Conservation (phyloP, 108 stramenopile genomes). For the Nitzschia sp. region DNA sequence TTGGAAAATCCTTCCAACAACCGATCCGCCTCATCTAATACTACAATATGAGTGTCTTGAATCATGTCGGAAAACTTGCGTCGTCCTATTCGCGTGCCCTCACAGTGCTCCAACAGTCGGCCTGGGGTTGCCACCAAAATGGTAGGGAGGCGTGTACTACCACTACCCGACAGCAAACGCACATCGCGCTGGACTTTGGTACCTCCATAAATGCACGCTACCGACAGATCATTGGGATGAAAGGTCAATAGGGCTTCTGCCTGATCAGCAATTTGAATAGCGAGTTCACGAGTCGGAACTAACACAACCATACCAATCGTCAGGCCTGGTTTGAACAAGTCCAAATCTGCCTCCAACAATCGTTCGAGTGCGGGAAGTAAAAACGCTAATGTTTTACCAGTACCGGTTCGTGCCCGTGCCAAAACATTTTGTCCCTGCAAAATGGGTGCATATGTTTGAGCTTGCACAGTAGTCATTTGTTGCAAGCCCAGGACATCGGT, state of each 20-base stretch:
- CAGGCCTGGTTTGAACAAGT: conserved; percentile 61
- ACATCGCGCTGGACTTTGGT: conserved; percentile 83
- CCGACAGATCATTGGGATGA: conserved; percentile 48
- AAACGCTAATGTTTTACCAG: conserved; percentile 88
- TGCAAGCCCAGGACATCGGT: conserved; percentile 45
- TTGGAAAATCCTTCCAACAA: conserved; percentile 90
- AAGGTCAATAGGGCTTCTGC: conserved; percentile 58
- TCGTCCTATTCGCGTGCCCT: conserved; percentile 31
- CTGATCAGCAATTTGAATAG: conserved; percentile 87
- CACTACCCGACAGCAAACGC: conserved; percentile 37
- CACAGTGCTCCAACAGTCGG: conserved; percentile 84
- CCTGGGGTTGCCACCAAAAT: conserved; percentile 93
- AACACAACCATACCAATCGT: conserved; percentile 74
- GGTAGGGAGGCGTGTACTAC: conserved; percentile 45
- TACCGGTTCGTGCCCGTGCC: conserved; percentile 91
- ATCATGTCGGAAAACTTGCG: conserved; percentile 50
- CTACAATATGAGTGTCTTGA: conserved; percentile 55
- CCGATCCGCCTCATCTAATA: conserved; percentile 96
- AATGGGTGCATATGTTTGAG: conserved; percentile 64
- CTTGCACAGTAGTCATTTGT: conserved; percentile 89
- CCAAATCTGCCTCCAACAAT: conserved; percentile 28
- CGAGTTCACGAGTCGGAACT: conserved; percentile 93
- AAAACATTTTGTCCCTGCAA: conserved; percentile 68
- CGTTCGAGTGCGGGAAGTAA: conserved; percentile 88
- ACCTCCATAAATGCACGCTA: conserved; percentile 62